A percentile compares a stretch with the other conserved stretches of the same genome.
These are phyloP conservation scores for Boletus rubescentipes DNA, from an alignment of 768 basidiomycete genomes.

Conservation along the genomic window DNA sequence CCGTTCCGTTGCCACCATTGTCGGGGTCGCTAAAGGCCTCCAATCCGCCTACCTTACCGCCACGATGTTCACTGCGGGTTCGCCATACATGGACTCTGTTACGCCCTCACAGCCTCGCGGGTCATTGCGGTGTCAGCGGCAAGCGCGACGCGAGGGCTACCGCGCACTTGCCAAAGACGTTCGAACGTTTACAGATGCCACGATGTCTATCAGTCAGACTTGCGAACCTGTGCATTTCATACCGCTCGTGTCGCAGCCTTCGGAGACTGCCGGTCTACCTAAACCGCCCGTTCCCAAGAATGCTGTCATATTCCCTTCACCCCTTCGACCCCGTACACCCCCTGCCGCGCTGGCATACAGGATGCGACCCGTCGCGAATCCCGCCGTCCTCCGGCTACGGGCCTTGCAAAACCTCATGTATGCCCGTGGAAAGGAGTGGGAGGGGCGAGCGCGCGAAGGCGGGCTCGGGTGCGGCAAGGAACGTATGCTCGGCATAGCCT, in stretches of 20 bases:
- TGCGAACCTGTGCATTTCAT: slow-evolving; percentile 40
- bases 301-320: slow-evolving; percentile 41
- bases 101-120: slow-evolving; percentile 17
- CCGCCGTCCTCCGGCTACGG: slow-evolving; percentile 53
- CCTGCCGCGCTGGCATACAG: slow-evolving; percentile 40
- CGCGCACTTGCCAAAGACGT: slow-evolving; percentile 46
- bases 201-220: slow-evolving; percentile 10
- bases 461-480: slow-evolving; percentile 56
- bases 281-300: slow-evolving; percentile 32
- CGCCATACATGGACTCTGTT: slow-evolving; percentile 22
- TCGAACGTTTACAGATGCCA: slow-evolving; percentile 36
- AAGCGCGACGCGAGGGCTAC: slow-evolving; percentile 37
- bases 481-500: slow-evolving; percentile 56
- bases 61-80: slow-evolving; percentile 46
- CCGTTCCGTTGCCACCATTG: slow-evolving; percentile 40
- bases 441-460: slow-evolving; percentile 48
- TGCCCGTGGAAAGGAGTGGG: slow-evolving; percentile 45
- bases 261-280: slow-evolving; percentile 29
- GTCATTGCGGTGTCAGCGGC: slow-evolving; percentile 12
- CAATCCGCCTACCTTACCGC: slow-evolving; percentile 59
- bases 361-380: slow-evolving; percentile 59
- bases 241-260: slow-evolving; percentile 37
- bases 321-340: slow-evolving; percentile 39
- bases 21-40: slow-evolving; percentile 54
- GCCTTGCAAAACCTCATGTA: slow-evolving; percentile 60